Evolutionary conservation across 345 rosid genomes (phyloP).

Genomic region (Pugionium cornutum): DNA sequence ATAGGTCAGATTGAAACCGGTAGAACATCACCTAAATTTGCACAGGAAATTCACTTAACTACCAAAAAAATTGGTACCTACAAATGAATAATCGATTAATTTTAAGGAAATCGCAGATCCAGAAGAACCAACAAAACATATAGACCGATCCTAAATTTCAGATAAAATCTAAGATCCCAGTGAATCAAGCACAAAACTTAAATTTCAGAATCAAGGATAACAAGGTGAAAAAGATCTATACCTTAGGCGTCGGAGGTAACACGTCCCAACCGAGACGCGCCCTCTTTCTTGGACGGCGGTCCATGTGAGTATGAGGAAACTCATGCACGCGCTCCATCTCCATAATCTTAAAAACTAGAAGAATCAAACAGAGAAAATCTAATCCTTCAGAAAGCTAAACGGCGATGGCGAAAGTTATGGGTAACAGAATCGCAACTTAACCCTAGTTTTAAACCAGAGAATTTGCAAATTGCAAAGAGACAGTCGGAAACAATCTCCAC

Average conservation of each 20-base stretch:
- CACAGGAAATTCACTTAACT: conserved; percentile 15
- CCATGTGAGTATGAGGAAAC: conserved; percentile 67
- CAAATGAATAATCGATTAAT: not conserved
- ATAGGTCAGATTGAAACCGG: not conserved
- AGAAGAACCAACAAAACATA: conserved; percentile 4
- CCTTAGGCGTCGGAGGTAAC: conserved; percentile 62
- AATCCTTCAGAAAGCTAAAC: conserved; percentile 23
- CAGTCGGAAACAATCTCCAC: conserved; percentile 34
- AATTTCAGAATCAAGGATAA: not conserved
- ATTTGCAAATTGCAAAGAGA: conserved; percentile 24
- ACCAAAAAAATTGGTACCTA: not conserved
- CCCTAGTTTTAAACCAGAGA: conserved; percentile 54
- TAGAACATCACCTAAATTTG: conserved; percentile 2
- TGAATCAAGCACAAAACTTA: not conserved
- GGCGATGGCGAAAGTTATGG: conserved; percentile 26
- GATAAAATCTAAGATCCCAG: not conserved
- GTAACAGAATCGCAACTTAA: conserved; percentile 36
- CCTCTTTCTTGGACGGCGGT: conserved; percentile 85
- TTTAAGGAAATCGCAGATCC: conserved; percentile 13
- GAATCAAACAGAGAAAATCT: not conserved
- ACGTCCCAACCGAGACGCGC: conserved; percentile 95
- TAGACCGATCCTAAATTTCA: conserved; percentile 23
- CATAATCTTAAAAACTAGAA: conserved; percentile 44
- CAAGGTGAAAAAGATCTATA: conserved; percentile 31
- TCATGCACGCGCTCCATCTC: conserved; percentile 85